Percentiles rank a stretch among this genome's conserved stretches.
These are phyloP conservation scores for Cupressus sempervirens DNA, from an alignment of 75 land plant species.

Conservation along the genomic window DNA sequence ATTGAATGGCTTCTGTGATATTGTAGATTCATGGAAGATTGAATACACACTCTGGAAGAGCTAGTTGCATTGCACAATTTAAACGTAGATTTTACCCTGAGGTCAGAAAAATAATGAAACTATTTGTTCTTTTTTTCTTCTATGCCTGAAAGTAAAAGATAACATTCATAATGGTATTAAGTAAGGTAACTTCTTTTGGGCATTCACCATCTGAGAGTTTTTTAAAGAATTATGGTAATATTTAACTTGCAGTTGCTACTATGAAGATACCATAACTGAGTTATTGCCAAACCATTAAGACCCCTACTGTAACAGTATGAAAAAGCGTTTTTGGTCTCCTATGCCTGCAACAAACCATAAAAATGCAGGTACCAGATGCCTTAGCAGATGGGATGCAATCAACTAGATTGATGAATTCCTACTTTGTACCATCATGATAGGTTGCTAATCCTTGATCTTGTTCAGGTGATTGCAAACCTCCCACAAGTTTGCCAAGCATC, in stretches of 20 bases:
- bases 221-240: neutral
- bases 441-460: neutral
- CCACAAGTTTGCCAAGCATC: neutral
- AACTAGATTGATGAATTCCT: too few relatives aligned
- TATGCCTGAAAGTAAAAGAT: neutral
- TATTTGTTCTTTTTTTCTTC: neutral
- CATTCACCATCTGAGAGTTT: neutral
- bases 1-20: neutral
- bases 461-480: neutral
- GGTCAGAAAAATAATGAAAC: constrained; percentile 12
- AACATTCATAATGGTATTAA: neutral
- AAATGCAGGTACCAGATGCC: neutral
- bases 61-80: constrained; percentile 33
- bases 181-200: neutral
- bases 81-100: constrained; percentile 44
- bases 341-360: neutral
- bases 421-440: neutral
- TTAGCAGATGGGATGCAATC: neutral
- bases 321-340: neutral
- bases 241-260: neutral
- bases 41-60: constrained; percentile 40
- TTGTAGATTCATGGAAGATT: constrained; percentile 44
- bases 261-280: neutral
- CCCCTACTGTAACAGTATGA: neutral
- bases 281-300: neutral